phyloP scores from a whole-genome alignment of 495 filamentous ascomycete species.

The Cercophora samala region DNA sequence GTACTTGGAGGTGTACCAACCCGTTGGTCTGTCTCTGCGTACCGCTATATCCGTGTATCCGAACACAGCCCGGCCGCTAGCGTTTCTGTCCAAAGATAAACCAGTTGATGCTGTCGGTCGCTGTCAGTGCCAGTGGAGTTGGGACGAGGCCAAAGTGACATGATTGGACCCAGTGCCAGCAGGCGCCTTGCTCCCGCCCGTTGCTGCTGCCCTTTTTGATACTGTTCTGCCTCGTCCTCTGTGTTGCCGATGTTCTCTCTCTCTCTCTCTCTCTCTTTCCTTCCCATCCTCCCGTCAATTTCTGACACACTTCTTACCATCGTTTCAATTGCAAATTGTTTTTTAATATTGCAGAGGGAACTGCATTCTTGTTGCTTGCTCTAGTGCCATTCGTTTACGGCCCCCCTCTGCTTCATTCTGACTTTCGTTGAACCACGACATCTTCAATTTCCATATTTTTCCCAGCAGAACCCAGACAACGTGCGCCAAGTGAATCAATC shows the following conservation, averaged over 20 bases:
- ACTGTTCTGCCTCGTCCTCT: neutral
- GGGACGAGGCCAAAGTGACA: neutral
- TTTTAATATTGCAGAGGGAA: slow-evolving; percentile 10
- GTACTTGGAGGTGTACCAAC: neutral
- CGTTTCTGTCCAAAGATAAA: no score
- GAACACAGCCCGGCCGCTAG: neutral
- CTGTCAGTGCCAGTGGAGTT: neutral
- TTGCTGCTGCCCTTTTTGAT: neutral
- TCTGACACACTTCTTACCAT: slow-evolving; percentile 1
- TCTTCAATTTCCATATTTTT: slow-evolving; percentile 13
- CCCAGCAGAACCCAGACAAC: neutral
- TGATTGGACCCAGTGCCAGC: no score
- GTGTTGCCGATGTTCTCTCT: neutral
- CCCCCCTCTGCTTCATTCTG: slow-evolving; percentile 32
- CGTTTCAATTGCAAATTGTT: neutral
- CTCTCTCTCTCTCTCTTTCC: neutral
- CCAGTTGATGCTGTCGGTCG: neutral
- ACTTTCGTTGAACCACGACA: slow-evolving; percentile 38
- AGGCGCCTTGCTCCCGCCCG: neutral
- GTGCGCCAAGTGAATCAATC: slow-evolving; percentile 4
- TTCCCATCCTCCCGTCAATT: neutral
- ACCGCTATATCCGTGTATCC: neutral
- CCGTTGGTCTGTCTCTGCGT: neutral
- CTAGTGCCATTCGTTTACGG: slow-evolving; percentile 10
- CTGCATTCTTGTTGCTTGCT: slow-evolving; percentile 18